Percentiles rank a stretch among this genome's conserved stretches.
Conservation (phyloP, 805 yeast species). For the Ogataea naganishii region DNA sequence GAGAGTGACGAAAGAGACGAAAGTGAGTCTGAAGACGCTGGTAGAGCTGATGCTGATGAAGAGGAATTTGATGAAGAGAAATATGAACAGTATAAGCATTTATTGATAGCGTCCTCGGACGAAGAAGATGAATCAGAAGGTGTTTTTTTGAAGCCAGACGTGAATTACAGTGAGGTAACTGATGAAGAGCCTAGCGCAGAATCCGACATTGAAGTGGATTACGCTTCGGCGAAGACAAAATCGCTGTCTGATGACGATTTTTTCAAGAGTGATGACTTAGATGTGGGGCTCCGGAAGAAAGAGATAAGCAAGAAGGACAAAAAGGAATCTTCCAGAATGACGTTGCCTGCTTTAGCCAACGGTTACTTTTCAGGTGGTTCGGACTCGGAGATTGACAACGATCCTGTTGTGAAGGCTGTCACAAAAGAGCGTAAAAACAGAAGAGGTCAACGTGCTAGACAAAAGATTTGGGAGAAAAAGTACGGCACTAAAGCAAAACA, state of each 20-base stretch:
- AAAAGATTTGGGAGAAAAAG: constrained; percentile 91
- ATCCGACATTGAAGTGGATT: constrained; percentile 3
- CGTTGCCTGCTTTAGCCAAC: constrained; percentile 59
- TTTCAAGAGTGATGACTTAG: constrained; percentile 19
- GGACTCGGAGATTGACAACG: constrained; percentile 44
- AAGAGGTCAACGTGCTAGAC: constrained; percentile 96
- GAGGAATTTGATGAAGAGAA: constrained; percentile 12
- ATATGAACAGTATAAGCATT: constrained; percentile 16
- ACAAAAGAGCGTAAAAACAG: constrained; percentile 66
- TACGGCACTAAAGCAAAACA: constrained; percentile 83
- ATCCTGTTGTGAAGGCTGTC: constrained; percentile 41
- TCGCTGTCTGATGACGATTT: constrained; percentile 29
- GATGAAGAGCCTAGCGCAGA: constrained; percentile 51
- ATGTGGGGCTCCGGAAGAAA: constrained; percentile 9
- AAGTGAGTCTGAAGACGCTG: constrained; percentile 2
- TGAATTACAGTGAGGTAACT: constrained; percentile 51
- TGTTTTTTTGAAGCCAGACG: constrained; percentile 22
- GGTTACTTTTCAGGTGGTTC: constrained; percentile 87
- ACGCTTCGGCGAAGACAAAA: constrained; percentile 4
- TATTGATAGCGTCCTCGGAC: constrained; percentile 29
- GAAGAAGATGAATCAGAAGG: constrained; percentile 12
- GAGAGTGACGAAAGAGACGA: constrained; percentile 8
- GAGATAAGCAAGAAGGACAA: constrained; percentile 15
- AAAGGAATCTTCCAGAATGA: constrained; percentile 21
- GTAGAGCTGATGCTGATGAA: constrained; percentile 9